These are phyloP conservation scores for Suillus paluster DNA, from an alignment of 768 basidiomycete species.

Conservation along the genomic window DNA sequence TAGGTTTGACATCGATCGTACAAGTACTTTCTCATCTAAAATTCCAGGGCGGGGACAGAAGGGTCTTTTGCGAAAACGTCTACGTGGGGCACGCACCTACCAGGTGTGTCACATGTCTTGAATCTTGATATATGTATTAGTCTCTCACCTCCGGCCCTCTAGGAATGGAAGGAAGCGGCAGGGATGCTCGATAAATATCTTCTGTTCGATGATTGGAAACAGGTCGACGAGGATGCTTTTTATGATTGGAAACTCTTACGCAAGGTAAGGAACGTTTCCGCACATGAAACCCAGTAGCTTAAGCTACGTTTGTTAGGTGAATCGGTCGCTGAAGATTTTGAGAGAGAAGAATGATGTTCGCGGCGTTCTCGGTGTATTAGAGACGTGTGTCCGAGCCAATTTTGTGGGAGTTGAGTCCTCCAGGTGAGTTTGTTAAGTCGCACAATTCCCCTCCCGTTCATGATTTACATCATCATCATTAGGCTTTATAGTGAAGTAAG, in stretches of 20 bases:
- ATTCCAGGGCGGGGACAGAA: slow-evolving; percentile 82
- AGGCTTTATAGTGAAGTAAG: slow-evolving; percentile 88
- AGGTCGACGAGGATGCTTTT: slow-evolving; percentile 81
- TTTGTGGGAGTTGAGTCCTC: slow-evolving; percentile 93
- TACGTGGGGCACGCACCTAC: slow-evolving; percentile 78
- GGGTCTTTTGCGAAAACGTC: slow-evolving; percentile 71
- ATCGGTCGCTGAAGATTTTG: slow-evolving; percentile 69
- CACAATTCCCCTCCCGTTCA: slow-evolving; percentile 4
- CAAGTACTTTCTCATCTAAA: slow-evolving; percentile 6
- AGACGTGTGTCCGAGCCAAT: slow-evolving; percentile 88
- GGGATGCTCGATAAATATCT: slow-evolving; percentile 78
- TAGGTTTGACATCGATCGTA: slow-evolving; percentile 38
- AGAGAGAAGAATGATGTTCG: slow-evolving; percentile 81
- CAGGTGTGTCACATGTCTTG: slow-evolving; percentile 46
- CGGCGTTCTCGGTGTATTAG: slow-evolving; percentile 87
- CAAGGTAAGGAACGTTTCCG: slow-evolving; percentile 50
- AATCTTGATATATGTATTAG: not conserved
- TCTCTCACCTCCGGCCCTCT: slow-evolving; percentile 1
- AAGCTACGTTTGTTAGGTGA: slow-evolving; percentile 53
- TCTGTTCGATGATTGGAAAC: slow-evolving; percentile 91
- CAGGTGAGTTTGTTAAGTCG: slow-evolving; percentile 46
- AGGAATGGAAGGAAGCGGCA: slow-evolving; percentile 92
- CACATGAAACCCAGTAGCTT: not conserved
- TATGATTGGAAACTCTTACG: slow-evolving; percentile 91
- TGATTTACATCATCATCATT: not conserved